These are phyloP conservation scores for Clathrospora elynae DNA, from an alignment of 2,329 filamentous ascomycete genomes.

Conservation along the genomic window DNA sequence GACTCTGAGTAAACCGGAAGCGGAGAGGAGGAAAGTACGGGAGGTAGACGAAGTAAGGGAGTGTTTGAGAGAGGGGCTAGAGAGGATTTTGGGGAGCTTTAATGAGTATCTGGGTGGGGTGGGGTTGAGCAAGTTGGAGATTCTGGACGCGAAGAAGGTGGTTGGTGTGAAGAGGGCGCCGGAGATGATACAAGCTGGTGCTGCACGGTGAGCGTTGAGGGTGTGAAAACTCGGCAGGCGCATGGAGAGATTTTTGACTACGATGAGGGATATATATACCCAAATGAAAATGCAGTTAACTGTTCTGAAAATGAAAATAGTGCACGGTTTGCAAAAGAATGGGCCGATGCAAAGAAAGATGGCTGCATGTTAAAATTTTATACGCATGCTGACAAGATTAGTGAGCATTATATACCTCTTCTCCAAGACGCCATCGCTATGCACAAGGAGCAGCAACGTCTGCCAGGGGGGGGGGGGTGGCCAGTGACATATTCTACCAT, in stretches of 20 bases:
- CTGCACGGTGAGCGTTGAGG: conserved; percentile 1
- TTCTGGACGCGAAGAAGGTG: conserved; percentile 62
- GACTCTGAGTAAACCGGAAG: conserved; percentile 55
- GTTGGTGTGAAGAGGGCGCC: conserved; percentile 22
- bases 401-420: no score
- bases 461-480: no score
- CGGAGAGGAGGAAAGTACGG: conserved; percentile 50
- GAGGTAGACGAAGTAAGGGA: conserved; percentile 75
- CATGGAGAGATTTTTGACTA: no score
- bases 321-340: no score
- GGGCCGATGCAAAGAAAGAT: no score
- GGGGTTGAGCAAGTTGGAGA: conserved; percentile 70
- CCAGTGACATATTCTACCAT: conserved; percentile 30
- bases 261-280: no score
- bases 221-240: no score
- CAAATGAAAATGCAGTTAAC: no score
- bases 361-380: no score
- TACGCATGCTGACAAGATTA: no score
- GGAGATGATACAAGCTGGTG: conserved; percentile 30
- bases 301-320: no score
- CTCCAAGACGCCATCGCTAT: conserved; percentile 17
- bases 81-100: conserved; percentile 71
- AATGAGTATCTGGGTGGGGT: conserved; percentile 74
- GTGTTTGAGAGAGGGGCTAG: conserved; percentile 68
- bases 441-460: conserved; percentile 9